Percentiles rank a stretch among this genome's conserved stretches.
phyloP scores from a whole-genome alignment of 495 filamentous ascomycete species.

The Daldinia concentrica region DNA sequence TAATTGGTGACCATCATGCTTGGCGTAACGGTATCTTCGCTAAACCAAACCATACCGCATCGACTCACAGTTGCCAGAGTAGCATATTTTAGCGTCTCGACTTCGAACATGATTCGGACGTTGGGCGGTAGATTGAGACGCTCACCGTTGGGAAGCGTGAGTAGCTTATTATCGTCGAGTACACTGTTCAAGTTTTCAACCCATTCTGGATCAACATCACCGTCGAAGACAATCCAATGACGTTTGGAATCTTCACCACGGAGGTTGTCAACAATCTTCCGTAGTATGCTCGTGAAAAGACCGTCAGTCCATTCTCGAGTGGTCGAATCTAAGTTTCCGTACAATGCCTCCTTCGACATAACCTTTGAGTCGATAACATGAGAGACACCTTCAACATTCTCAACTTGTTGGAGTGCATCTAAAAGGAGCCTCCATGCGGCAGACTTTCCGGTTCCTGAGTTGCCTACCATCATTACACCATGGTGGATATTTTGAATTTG shows the following conservation, averaged over 20 bases:
- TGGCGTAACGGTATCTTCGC: constrained; percentile 92
- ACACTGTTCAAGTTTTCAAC: constrained; percentile 99
- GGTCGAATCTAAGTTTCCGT: constrained; percentile 93
- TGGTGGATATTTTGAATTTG: constrained; percentile 98
- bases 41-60: constrained; percentile 99
- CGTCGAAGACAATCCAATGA: constrained; percentile 99
- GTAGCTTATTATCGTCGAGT: constrained; percentile 96
- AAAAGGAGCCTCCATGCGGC: constrained; percentile 94
- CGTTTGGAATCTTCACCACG: constrained; percentile 95
- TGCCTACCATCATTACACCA: constrained; percentile 99
- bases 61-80: constrained; percentile 97
- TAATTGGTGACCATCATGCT: constrained; percentile 94
- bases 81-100: constrained; percentile 97
- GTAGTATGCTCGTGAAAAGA: constrained; percentile 94
- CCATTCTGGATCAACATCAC: constrained; percentile 99
- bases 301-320: constrained; percentile 99
- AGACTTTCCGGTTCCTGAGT: constrained; percentile 94
- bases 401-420: constrained; percentile 87
- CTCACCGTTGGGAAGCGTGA: constrained; percentile 97
- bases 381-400: constrained; percentile 90
- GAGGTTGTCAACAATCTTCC: constrained; percentile 98
- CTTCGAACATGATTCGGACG: constrained; percentile 99
- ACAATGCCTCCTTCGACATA: constrained; percentile 98
- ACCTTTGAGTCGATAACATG: constrained; percentile 99
- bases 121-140: constrained; percentile 93